Base-by-base conservation (phyloP, 345 rosid species). In the Euphorbia tirucalli region DNA sequence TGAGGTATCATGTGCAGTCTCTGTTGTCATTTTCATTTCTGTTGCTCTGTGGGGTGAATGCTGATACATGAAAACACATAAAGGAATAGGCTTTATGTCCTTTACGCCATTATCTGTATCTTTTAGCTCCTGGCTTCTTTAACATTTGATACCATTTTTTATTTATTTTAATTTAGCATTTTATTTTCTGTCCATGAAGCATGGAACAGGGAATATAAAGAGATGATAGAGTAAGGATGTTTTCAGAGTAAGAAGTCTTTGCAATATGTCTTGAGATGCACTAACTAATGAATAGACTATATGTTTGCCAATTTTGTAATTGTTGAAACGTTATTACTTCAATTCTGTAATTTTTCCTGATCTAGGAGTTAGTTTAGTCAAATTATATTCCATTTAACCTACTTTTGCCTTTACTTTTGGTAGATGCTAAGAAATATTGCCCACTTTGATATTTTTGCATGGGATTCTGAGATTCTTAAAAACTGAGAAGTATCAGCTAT, bases 1-100 rank as follows among this genome's bases (percentile, higher is more conserved):
- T 22, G 96, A 95, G 99, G 99, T 95, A 72, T 64, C 81, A 49
- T 58, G 48, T 15, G 7, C 21, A 15, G 0, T 41, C 25, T 24
- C 21, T 52, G 41, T 15, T 24, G 8, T 31, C 50, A 63, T 67
- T 50, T 39, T 58, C 37, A 0, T 58, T 43, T 69, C 7, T 21
- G 19, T 44, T 43, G n/a, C 15, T 18, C 61, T 21, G n/a, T 43
- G 14, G 30, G 68, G 25, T 24, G 35, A 22, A 46, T 39, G 28
- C 25, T 39, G 30, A 35, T 63, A n/a, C 8, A 65, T 24, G 68
- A 41, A 15, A 28, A n/a, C 7, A 13, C 66, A 61, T 32, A 35
- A 31, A 11, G 27, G 28, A 68, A n/a, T 22, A 18, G 24, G 10
- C 24, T 2, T 4, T 66, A 16, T 49, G 32, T 16, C 61, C 37